Evolutionary conservation across 1,139 yeast genomes (phyloP).

Genomic region (Yamadazyma dendronema): DNA sequence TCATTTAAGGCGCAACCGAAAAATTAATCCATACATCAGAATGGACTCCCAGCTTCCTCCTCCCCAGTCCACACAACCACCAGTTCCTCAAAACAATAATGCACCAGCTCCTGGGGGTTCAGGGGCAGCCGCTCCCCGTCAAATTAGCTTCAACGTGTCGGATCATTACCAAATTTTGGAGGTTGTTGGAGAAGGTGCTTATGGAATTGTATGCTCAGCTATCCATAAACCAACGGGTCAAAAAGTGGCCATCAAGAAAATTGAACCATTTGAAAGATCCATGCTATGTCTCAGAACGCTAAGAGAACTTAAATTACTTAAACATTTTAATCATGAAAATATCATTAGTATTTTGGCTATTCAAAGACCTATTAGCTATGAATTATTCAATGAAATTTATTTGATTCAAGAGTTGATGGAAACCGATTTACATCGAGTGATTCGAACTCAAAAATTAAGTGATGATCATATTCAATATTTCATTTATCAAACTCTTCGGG

Average conservation of each 20-base stretch:
- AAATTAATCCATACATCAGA: background rate
- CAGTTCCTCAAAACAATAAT: constrained; percentile 6
- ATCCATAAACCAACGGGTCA: constrained; percentile 84
- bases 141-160: constrained; percentile 80
- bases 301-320: constrained; percentile 82
- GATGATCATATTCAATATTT: constrained; percentile 96
- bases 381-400: constrained; percentile 81
- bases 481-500: constrained; percentile 86
- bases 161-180: constrained; percentile 83
- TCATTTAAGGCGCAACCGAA: background rate
- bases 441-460: constrained; percentile 76
- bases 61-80: constrained; percentile 6
- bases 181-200: constrained; percentile 97
- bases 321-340: constrained; percentile 88
- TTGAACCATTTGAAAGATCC: constrained; percentile 88
- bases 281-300: constrained; percentile 90
- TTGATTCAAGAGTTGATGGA: constrained; percentile 95
- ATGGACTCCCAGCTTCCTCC: constrained; percentile 3
- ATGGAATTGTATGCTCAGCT: constrained; percentile 94
- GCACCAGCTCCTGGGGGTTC: constrained; percentile 5
- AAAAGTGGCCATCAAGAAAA: constrained; percentile 91
- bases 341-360: constrained; percentile 88
- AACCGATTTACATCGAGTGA: constrained; percentile 88
- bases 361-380: constrained; percentile 79
- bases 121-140: constrained; percentile 23